Evolutionary conservation across 1,139 yeast species (phyloP).

Genomic region (Nakaseomyces glabratus): DNA sequence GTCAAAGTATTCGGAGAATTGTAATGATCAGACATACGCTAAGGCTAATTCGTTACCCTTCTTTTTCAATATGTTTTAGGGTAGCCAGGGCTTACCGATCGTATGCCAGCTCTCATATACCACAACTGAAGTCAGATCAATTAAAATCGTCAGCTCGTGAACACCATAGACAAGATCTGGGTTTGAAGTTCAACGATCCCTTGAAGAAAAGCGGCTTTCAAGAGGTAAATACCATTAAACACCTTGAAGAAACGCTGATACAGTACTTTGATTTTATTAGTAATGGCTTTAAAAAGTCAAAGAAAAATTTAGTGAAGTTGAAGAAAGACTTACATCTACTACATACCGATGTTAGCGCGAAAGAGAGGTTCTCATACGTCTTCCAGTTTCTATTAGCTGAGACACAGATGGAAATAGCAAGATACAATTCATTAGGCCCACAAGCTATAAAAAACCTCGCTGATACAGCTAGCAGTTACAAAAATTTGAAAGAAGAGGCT

Average conservation of each 20-base stretch:
- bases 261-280: constrained; percentile 18
- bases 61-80: too few species aligned
- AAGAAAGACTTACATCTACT: constrained; percentile 10
- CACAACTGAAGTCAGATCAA: too few species aligned
- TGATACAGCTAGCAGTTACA: too few species aligned
- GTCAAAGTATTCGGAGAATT: too few species aligned
- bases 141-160: too few species aligned
- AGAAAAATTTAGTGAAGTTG: constrained; percentile 14
- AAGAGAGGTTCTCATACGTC: constrained; percentile 12
- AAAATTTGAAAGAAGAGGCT: not conserved
- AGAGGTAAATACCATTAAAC: constrained; percentile 11
- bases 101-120: too few species aligned
- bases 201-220: constrained; percentile 14
- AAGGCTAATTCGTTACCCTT: too few species aligned
- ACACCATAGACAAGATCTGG: too few species aligned
- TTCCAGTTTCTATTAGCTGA: constrained; percentile 22
- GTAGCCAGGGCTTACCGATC: too few species aligned
- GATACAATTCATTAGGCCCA: constrained; percentile 15
- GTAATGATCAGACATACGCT: too few species aligned
- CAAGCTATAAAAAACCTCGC: constrained; percentile 2
- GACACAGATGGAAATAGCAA: constrained; percentile 19
- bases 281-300: constrained; percentile 20
- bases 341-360: constrained; percentile 6
- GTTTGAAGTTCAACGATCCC: too few species aligned
- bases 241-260: constrained; percentile 16